These are phyloP conservation scores for Diatrype stigma DNA, from an alignment of 2,329 filamentous ascomycete genomes.

Conservation along the genomic window DNA sequence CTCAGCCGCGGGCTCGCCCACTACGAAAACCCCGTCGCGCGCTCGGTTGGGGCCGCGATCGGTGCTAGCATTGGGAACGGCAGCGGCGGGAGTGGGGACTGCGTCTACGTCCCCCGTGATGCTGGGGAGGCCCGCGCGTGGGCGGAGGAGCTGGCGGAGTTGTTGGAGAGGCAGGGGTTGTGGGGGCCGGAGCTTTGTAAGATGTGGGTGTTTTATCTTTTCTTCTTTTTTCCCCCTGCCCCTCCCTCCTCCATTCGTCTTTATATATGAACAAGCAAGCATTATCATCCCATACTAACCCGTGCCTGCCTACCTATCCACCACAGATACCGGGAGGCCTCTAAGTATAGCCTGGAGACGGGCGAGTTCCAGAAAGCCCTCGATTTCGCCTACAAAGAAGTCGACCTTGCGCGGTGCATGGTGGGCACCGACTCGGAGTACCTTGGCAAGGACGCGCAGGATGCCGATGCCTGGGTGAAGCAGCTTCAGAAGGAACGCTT, in stretches of 20 bases:
- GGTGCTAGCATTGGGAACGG: background rate
- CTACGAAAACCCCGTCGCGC: background rate
- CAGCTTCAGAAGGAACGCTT: background rate
- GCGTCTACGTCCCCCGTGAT: too few relatives aligned
- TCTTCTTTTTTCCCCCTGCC: too few relatives aligned
- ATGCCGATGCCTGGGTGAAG: background rate
- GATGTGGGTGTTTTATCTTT: too few relatives aligned
- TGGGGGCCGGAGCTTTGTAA: too few relatives aligned
- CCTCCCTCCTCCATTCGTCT: too few relatives aligned
- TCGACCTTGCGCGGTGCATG: background rate
- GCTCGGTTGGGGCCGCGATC: background rate
- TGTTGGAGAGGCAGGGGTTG: too few relatives aligned
- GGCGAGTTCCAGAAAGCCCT: background rate
- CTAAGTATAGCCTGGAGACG: background rate
- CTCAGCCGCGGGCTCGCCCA: constrained; percentile 13
- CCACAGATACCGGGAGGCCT: background rate
- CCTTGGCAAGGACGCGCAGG: background rate
- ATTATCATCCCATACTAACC: too few relatives aligned
- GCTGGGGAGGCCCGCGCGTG: too few relatives aligned
- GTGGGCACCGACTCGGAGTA: background rate
- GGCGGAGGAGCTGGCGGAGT: too few relatives aligned
- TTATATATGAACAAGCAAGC: too few relatives aligned
- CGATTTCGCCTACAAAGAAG: background rate
- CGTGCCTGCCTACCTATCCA: background rate
- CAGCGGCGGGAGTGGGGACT: background rate